These are phyloP conservation scores for Hibiscus syriacus DNA, from an alignment of 345 rosid species.

Conservation along the genomic window DNA sequence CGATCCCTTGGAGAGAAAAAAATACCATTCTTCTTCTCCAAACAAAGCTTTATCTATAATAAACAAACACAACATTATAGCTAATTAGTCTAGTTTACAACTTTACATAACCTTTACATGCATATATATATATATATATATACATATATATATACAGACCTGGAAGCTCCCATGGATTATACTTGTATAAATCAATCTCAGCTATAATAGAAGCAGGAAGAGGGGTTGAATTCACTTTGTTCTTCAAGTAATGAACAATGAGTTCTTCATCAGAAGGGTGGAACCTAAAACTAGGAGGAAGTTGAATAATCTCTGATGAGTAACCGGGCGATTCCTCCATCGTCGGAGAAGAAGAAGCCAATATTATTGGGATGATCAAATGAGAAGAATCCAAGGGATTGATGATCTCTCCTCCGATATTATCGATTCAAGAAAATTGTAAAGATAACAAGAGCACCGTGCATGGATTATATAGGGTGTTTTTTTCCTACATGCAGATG, in stretches of 20 bases:
- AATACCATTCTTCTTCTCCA: constrained; percentile 72
- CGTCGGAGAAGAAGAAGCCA: constrained; percentile 10
- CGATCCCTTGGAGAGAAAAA: constrained; percentile 61
- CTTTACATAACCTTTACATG: too few species aligned
- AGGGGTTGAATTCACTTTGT: constrained; percentile 26
- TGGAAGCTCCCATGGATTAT: constrained; percentile 50
- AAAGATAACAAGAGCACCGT: constrained; percentile 5
- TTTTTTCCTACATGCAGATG: constrained; percentile 4
- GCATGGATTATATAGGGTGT: constrained; percentile 14
- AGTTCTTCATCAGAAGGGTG: constrained; percentile 49
- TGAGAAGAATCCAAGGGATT: constrained; percentile 5
- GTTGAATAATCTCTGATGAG: constrained; percentile 15
- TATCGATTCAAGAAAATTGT: constrained; percentile 10
- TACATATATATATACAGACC: constrained; percentile 19
- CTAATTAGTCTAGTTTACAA: background rate
- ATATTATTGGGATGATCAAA: constrained; percentile 5
- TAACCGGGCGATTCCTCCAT: constrained; percentile 14
- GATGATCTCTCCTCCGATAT: background rate
- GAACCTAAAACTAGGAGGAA: constrained; percentile 45
- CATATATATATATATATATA: too few species aligned
- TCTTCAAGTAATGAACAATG: constrained; percentile 32
- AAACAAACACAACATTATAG: background rate
- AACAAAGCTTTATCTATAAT: constrained; percentile 48
- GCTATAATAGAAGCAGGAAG: constrained; percentile 42
- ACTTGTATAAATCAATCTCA: constrained; percentile 41